Percentiles rank a stretch among this genome's conserved stretches.
Evolutionary conservation across 768 basidiomycete species (phyloP).

Genomic region (Flagelloscypha sp.): DNA sequence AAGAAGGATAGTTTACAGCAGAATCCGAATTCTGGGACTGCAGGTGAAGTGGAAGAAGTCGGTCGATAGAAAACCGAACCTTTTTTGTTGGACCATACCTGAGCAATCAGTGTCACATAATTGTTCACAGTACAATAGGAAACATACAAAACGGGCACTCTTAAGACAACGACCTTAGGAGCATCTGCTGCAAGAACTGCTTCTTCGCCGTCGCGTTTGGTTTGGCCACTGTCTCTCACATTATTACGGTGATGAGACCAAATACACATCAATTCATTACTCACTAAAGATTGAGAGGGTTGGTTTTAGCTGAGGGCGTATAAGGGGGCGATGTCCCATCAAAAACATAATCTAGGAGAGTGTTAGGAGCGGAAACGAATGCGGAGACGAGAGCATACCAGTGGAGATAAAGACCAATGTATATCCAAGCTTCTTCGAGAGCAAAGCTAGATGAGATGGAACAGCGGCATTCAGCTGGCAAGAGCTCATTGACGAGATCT

Average conservation of each 20-base stretch:
- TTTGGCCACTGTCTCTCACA: too few relatives aligned
- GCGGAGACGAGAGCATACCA: constrained; percentile 31
- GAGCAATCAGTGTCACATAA: neutral
- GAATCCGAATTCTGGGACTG: constrained; percentile 80
- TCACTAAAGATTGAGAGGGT: constrained; percentile 89
- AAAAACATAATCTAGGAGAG: constrained; percentile 79
- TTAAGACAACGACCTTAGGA: constrained; percentile 58
- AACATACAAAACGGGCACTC: constrained; percentile 83
- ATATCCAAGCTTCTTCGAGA: constrained; percentile 55
- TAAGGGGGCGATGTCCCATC: constrained; percentile 92
- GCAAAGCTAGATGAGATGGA: constrained; percentile 59
- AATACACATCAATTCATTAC: too few relatives aligned
- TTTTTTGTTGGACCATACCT: constrained; percentile 88
- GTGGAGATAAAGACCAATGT: constrained; percentile 90
- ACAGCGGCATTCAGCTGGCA: constrained; percentile 76
- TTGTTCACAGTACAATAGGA: constrained; percentile 1
- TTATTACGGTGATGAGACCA: too few relatives aligned
- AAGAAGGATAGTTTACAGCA: constrained; percentile 80
- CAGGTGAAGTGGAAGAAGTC: too few relatives aligned
- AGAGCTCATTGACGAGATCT: constrained; percentile 1
- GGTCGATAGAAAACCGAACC: too few relatives aligned
- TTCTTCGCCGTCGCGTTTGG: constrained; percentile 82
- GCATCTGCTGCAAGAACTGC: constrained; percentile 56
- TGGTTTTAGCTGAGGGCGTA: constrained; percentile 57
- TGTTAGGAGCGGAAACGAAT: constrained; percentile 1